phyloP scores from a whole-genome alignment of 176 grass and related monocot species.

The Alloteropsis semialata region DNA sequence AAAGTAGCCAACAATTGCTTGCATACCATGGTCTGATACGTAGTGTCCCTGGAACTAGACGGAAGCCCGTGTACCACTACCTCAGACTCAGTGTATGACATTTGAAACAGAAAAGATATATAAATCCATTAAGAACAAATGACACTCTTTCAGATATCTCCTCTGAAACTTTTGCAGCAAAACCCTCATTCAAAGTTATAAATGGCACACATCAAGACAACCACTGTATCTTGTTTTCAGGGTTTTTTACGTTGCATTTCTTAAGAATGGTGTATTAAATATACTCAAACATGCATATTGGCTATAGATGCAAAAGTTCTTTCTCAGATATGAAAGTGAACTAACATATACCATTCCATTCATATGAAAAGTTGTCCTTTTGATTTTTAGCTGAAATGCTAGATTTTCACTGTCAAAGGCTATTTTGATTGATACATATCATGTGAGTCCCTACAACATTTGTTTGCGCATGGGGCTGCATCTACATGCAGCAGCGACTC shows the following conservation, averaged over 20 bases:
- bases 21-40: background rate
- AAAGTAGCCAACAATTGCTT: background rate
- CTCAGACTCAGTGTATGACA: background rate
- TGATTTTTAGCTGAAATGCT: background rate
- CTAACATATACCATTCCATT: background rate
- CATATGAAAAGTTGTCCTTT: slow-evolving; percentile 1
- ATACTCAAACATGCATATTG: background rate
- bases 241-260: background rate
- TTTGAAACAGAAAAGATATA: slow-evolving; percentile 15
- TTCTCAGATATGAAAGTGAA: background rate
- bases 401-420: slow-evolving; percentile 11
- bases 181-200: background rate
- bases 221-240: background rate
- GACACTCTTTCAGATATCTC: background rate
- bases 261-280: background rate
- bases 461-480: slow-evolving; percentile 14
- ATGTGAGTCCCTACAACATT: slow-evolving; percentile 5
- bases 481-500: slow-evolving; percentile 26
- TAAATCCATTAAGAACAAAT: background rate
- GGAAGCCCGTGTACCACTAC: background rate
- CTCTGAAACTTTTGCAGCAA: background rate
- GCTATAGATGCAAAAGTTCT: background rate
- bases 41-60: background rate
- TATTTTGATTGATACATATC: slow-evolving; percentile 13
- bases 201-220: background rate